phyloP scores from a whole-genome alignment of 2,329 filamentous ascomycete species.

The Sclerotinia borealis region DNA sequence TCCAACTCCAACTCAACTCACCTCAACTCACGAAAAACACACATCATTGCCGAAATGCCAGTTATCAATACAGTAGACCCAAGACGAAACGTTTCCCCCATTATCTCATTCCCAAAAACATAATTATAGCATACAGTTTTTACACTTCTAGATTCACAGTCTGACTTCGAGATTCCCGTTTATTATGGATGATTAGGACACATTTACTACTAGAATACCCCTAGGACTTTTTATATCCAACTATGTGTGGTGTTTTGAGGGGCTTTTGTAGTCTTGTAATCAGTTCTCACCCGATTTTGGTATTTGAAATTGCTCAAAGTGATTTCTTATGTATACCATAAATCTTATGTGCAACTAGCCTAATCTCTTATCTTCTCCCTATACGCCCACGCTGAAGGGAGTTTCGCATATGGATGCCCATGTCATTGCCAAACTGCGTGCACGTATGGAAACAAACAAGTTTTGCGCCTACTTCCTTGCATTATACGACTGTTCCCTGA shows the following conservation, averaged over 20 bases:
- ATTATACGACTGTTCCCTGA: not conserved
- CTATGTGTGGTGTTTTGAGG: not conserved
- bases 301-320: not conserved
- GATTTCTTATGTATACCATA: not conserved
- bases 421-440: not conserved
- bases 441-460: not conserved
- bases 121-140: too few relatives aligned
- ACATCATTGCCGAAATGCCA: too few relatives aligned
- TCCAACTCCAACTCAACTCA: too few relatives aligned
- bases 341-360: not conserved
- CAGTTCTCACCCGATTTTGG: not conserved
- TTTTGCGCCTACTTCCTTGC: not conserved
- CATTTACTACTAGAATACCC: too few relatives aligned
- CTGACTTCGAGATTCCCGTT: too few relatives aligned
- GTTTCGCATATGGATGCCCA: not conserved
- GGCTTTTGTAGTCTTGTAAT: not conserved
- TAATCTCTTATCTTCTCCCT: not conserved
- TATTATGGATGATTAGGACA: too few relatives aligned
- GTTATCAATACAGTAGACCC: too few relatives aligned
- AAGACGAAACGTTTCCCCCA: too few relatives aligned
- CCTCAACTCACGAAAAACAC: too few relatives aligned
- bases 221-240: too few relatives aligned
- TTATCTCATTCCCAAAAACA: too few relatives aligned
- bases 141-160: too few relatives aligned
- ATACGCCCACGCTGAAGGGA: not conserved